Evolutionary conservation across 2,329 filamentous ascomycete species (phyloP).

Genomic region (Hypoxylon sp.): DNA sequence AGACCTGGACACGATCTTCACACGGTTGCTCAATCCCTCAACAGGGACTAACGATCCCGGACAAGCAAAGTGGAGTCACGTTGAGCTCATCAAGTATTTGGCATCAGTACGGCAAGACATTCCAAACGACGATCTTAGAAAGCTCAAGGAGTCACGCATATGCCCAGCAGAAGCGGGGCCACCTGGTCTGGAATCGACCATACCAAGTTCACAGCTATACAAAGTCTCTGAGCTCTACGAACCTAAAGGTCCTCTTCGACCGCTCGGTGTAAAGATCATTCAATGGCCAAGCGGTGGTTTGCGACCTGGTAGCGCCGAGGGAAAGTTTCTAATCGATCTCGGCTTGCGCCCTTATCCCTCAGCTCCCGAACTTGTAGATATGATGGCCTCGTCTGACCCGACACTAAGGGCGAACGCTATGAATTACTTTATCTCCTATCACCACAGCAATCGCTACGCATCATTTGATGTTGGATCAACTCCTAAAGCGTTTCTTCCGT

Average conservation of each 20-base stretch:
- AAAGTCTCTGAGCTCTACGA: slow-evolving; percentile 85
- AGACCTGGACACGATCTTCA: slow-evolving; percentile 93
- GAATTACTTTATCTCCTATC: slow-evolving; percentile 85
- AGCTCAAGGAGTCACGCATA: slow-evolving; percentile 82
- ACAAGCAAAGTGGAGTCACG: slow-evolving; percentile 84
- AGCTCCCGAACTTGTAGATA: slow-evolving; percentile 80
- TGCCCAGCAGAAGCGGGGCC: slow-evolving; percentile 82
- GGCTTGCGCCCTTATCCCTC: slow-evolving; percentile 81
- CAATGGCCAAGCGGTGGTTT: slow-evolving; percentile 85
- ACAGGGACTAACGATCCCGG: slow-evolving; percentile 65
- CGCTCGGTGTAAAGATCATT: slow-evolving; percentile 80
- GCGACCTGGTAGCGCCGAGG: slow-evolving; percentile 77
- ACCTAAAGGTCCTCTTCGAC: slow-evolving; percentile 78
- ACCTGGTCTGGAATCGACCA: slow-evolving; percentile 67
- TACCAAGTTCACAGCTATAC: slow-evolving; percentile 70
- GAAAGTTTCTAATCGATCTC: slow-evolving; percentile 78
- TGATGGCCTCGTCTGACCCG: slow-evolving; percentile 77
- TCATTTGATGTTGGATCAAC: slow-evolving; percentile 71
- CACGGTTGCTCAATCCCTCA: slow-evolving; percentile 79
- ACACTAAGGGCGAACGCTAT: slow-evolving; percentile 77
- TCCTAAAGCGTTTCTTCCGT: slow-evolving; percentile 76
- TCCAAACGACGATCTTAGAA: slow-evolving; percentile 83
- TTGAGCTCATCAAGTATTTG: slow-evolving; percentile 94
- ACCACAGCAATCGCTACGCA: slow-evolving; percentile 82
- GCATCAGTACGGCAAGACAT: slow-evolving; percentile 92